Evolutionary conservation across 805 yeast genomes (phyloP).

Genomic region (Candida parachauliodes): DNA sequence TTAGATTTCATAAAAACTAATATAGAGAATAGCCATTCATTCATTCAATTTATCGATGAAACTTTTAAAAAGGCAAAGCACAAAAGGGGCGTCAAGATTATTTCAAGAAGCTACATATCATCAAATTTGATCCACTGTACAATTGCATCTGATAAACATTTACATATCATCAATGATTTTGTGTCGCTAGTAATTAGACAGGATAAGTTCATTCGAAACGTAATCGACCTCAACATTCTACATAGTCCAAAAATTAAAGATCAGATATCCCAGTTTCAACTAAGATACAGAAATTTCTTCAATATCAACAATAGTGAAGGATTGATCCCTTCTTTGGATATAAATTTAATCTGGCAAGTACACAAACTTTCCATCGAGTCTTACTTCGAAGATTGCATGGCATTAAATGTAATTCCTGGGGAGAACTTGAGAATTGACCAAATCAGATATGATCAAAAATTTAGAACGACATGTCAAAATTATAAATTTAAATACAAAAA

Average conservation of each 20-base stretch:
- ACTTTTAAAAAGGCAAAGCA: conserved; percentile 2
- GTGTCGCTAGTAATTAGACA: not conserved
- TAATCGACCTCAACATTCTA: not conserved
- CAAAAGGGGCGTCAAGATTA: not conserved
- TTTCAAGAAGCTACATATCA: not conserved
- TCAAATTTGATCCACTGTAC: conserved; percentile 2
- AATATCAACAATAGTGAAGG: not conserved
- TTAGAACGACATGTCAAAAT: not conserved
- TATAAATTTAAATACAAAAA: not conserved
- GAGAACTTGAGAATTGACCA: conserved; percentile 1
- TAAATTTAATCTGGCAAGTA: conserved; percentile 1
- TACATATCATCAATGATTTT: not conserved
- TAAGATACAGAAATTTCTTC: not conserved
- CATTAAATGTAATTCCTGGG: not conserved
- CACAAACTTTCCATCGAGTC: not conserved
- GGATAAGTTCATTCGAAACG: not conserved
- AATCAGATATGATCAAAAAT: not conserved
- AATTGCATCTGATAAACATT: not conserved
- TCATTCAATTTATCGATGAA: not conserved
- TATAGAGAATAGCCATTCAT: not conserved
- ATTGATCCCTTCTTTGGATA: conserved; percentile 1
- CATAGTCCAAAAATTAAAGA: not conserved
- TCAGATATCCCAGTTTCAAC: not conserved
- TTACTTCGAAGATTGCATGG: not conserved
- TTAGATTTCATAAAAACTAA: not conserved